These are phyloP conservation scores for Diaporthe longicolla DNA, from an alignment of 2,329 filamentous ascomycete genomes.

Conservation along the genomic window DNA sequence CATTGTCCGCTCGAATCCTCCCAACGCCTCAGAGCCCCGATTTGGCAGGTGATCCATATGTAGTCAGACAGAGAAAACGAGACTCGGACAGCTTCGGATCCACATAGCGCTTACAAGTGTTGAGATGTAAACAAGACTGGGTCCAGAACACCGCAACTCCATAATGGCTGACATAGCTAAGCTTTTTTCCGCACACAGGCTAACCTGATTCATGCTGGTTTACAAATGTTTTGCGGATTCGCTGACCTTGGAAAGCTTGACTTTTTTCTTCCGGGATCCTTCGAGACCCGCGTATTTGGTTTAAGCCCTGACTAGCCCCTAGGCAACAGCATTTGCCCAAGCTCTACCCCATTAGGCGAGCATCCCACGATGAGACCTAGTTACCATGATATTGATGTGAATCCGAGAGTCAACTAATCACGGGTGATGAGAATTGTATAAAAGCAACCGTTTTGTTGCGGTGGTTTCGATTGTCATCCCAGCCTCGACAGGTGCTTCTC, in stretches of 20 bases:
- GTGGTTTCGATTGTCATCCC: neutral
- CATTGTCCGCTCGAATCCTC: neutral
- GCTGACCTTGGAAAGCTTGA: conserved; percentile 11
- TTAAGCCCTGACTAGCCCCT: conserved; percentile 10
- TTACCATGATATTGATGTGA: neutral
- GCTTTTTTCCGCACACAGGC: neutral
- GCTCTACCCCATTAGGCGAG: neutral
- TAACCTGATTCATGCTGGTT: conserved; percentile 13
- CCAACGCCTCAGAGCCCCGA: neutral
- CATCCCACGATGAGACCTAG: neutral
- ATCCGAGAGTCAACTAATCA: neutral
- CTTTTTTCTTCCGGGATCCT: conserved; percentile 15
- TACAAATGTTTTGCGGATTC: neutral
- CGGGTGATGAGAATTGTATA: neutral
- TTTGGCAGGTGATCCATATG: neutral
- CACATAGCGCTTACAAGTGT: neutral
- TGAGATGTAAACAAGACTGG: neutral
- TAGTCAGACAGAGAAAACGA: neutral
- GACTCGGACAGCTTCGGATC: neutral
- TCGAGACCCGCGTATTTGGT: neutral
- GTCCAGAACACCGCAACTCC: neutral
- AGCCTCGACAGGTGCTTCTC: neutral
- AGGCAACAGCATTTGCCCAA: conserved; percentile 7
- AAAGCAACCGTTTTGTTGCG: neutral
- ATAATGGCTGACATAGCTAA: conserved; percentile 20